Evolutionary conservation across 805 yeast genomes (phyloP), one percentile per base, ranked within the genome.

Genomic region (Candida corydali): DNA sequence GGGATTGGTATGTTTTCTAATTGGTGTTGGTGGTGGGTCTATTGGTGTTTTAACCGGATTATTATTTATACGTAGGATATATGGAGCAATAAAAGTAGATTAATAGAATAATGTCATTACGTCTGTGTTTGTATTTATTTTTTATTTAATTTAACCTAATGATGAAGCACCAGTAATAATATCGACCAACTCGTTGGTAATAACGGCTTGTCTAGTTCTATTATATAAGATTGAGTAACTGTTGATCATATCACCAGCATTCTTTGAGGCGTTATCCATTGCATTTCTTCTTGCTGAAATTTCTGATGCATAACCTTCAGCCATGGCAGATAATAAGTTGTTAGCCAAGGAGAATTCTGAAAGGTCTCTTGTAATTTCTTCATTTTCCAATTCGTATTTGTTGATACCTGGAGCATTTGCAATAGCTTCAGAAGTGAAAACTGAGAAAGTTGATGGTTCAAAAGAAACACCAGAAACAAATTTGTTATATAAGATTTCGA

Each of bases 81-180:
- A 79, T 52, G 68, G 75, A 20, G 74, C 78, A 9, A 67, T 74
- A 29, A 80, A 79, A 53, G 61, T 65, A 6, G 85, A 80, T 47
- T 79, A 57, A 55, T 24, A 25, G 17, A 31, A 24, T 17, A 30
- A 28, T 28, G 7, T 20, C 27, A 14, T 32, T 7, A 17, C 36
- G 29, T 25, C 3, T 32, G 18, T 23, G 8, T 24, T 23, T 25
- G 14, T 24, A 14, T 25, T 24, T 32, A 8, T 32, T 17, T 4
- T 11, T 17, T 25, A 9, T 17, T 18, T 34, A 14, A 17, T 46
- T 19, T 84, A 91, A 75, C 85, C 96, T 73, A 93, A 81, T 42
- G 98, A 87, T 47, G 98, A 87, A 59, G 98, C 98, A 88, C 98
- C 98, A 57, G 98, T 93, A 69, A 93, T 91, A 61, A 93, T 93